Conservation (phyloP, 2,329 filamentous ascomycete genomes). For the Tricladium varicosporioides region DNA sequence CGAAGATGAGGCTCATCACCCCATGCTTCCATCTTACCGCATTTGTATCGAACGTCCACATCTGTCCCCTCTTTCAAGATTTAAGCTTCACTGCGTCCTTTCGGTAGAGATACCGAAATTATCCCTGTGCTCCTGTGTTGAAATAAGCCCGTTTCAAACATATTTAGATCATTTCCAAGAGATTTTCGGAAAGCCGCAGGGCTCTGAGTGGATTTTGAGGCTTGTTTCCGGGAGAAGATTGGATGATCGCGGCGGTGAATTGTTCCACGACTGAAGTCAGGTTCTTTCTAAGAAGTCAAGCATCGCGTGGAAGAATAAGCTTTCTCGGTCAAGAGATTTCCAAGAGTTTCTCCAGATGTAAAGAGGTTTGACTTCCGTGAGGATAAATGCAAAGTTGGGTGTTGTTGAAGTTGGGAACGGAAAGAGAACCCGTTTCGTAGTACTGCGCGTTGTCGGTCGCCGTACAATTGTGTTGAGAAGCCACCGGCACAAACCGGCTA, state of each 20-base stretch:
- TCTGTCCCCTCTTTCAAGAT: background rate
- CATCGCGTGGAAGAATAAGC: background rate
- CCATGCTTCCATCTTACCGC: background rate
- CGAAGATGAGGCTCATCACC: background rate
- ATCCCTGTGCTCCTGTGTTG: too few species aligned
- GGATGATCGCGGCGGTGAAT: background rate
- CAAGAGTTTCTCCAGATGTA: too few species aligned
- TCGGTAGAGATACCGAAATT: too few species aligned
- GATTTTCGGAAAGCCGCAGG: background rate
- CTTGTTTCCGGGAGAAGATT: background rate
- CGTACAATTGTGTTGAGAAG: too few species aligned
- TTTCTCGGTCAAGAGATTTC: background rate
- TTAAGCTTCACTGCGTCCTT: background rate
- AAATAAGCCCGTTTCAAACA: too few species aligned
- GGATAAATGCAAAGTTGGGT: too few species aligned
- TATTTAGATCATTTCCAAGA: background rate
- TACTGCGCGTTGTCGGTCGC: too few species aligned
- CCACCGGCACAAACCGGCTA: too few species aligned
- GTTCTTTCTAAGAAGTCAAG: background rate
- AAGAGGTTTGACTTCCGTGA: too few species aligned
- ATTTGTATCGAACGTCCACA: background rate
- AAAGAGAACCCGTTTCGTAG: too few species aligned
- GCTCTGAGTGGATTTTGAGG: background rate
- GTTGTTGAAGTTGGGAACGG: too few species aligned
- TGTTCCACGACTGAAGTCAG: background rate